These are phyloP conservation scores for Dacryopinax primogenitus DNA, from an alignment of 768 basidiomycete genomes.

Conservation along the genomic window DNA sequence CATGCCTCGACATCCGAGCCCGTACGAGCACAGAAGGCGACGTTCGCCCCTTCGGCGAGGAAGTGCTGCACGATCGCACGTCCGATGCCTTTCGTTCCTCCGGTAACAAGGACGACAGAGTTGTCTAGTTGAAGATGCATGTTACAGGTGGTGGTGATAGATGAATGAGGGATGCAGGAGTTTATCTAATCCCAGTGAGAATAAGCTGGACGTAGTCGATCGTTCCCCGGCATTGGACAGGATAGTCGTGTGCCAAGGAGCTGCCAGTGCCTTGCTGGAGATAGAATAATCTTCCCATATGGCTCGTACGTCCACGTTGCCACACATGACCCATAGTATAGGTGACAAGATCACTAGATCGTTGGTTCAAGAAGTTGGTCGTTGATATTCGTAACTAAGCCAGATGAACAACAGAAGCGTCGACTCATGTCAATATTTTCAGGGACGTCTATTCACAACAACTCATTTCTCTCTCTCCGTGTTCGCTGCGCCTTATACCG, in stretches of 20 bases:
- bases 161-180: not conserved
- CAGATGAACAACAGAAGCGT: no score
- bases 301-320: no score
- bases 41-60: slow-evolving; percentile 5
- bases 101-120: not conserved
- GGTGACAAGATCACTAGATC: no score
- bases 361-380: no score
- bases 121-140: slow-evolving; percentile 3
- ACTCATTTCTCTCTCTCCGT: not conserved
- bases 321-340: no score
- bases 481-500: no score
- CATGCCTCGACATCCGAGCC: not conserved
- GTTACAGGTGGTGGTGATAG: not conserved
- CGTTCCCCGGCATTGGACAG: slow-evolving; percentile 1
- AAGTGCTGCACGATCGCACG: slow-evolving; percentile 9
- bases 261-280: no score
- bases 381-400: no score
- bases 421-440: not conserved
- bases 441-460: not conserved
- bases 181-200: not conserved
- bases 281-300: no score
- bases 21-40: slow-evolving; percentile 7
- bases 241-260: not conserved
- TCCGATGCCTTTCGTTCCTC: slow-evolving; percentile 8
- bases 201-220: not conserved